Base-by-base conservation (phyloP, 1,284 basidiomycete genomes). In the Phellopilus nigrolimitatus region DNA sequence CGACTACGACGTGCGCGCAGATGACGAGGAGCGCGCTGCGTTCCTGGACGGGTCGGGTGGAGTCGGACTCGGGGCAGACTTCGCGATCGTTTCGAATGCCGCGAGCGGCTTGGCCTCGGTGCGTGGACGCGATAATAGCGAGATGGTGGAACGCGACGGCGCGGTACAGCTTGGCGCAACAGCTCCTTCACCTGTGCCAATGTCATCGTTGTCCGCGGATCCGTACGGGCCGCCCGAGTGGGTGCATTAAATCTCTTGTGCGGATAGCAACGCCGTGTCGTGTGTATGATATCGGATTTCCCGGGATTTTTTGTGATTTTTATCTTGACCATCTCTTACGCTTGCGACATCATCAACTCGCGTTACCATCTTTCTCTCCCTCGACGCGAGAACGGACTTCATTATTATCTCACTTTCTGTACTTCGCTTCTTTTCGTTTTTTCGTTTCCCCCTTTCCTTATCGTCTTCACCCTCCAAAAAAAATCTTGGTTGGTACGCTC, bases 71-170 rank as follows among this genome's bases (percentile, higher is more conserved):
- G 60, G 64, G 61, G 52, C 62, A 57, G 54, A 57, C 59, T 48
- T 72, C 72, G 71, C 59, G 19, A 27, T 49, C 19, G 37, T 38
- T 30, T 46, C 31, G 13, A 34, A 31, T n/a, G n/a, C 39, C 5
- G 38, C 40, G 39, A 41, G 28, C 3, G 22, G 24, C 3, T 17
- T 10, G 17, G 39, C n/a, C n/a, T 15, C 15, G 34, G 19, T 17
- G 22, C 38, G 8, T 22, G 25, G 25, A n/a, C 15, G 38, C 9
- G 4, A 13, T 10, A 42, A 36, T 22, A 39, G 28, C 13, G 39
- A 42, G 38, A 49, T 49, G 48, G 48, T 31, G 5, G 48, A 53
- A 21, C 31, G 47, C 9, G 34, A 42, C 34, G 27, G 28, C 22
- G 24, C 8, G 2, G 24, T 43, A 1, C n/a, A 39, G 39, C 10